Base-by-base conservation (phyloP, 2,329 filamentous ascomycete genomes). In the Sclerotinia trifoliorum region DNA sequence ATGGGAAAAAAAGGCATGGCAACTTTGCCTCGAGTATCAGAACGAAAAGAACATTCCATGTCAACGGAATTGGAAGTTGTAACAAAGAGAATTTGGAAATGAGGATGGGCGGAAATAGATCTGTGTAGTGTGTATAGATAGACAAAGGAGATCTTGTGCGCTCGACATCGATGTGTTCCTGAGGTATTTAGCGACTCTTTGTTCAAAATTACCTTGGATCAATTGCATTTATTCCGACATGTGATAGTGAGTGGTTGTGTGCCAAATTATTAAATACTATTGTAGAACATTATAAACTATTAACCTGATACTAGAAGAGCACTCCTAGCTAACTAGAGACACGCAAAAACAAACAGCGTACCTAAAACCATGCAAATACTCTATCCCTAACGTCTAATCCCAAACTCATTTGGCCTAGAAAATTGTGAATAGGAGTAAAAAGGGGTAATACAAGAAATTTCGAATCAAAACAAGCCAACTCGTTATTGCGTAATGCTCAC, bases 1-100 rank as follows among this genome's bases (percentile, higher is more conserved):
- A 35, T 24, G 32, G 15, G 24, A 49, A 15, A 48, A 10, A 24
- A n/a, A 49, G 6, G 29, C 26, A 61, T 17, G 17, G 29, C 21
- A 32, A 35, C 44, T 49, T 24, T 24, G 21, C 44, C 35, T 44
- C 58, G 29, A 24, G 21, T 49, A 49, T 48, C 21, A 21, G 58
- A 62, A 49, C 15, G 26, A 24, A 62, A 49, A n/a, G 58, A 62
- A 62, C 42, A 49, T 49, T 62, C 58, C 26, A 49, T 49, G 44
- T 13, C 48, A 62, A 35, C 58, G 44, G 58, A 49, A 35, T 15
- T 62, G 58, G 39, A 3, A 60, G 5, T 62, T 39, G 15, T 7
- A 62, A 49, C 58, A 62, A 62, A 49, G 44, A 62, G 3, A 49
- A 5, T 1, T 11, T 24, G 3, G 26, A 32, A 62, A 24, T 24